Conservation (phyloP, 176 grass and related monocot genomes). For the Triticum urartu region DNA sequence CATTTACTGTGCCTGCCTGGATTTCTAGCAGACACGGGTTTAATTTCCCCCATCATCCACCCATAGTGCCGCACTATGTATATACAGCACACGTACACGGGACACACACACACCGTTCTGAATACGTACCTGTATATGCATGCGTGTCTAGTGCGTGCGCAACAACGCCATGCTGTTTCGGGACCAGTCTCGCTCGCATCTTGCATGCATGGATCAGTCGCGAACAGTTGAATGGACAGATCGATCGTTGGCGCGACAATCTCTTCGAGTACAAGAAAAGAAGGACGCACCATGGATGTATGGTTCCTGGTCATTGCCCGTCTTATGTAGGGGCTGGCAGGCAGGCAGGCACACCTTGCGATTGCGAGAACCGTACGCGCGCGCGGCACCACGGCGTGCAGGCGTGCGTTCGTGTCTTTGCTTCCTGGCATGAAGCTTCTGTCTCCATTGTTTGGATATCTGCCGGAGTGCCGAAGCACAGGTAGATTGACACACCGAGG, state of each 20-base stretch:
- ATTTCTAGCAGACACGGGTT: constrained; percentile 39
- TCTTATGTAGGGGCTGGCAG: not conserved
- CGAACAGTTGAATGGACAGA: constrained; percentile 37
- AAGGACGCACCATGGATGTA: not conserved
- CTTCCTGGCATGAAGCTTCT: not conserved
- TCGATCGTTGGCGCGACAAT: constrained; percentile 4
- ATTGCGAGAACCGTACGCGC: not conserved
- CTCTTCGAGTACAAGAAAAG: not conserved
- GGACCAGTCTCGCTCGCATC: not conserved
- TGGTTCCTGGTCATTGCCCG: not conserved
- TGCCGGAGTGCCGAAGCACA: not conserved
- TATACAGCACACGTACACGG: not conserved
- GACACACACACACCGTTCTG: constrained; percentile 21
- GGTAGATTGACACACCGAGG: not conserved
- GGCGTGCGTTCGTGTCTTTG: not conserved
- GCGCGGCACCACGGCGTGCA: not conserved
- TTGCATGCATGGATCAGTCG: not conserved
- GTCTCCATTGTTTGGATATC: not conserved
- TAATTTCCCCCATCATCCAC: constrained; percentile 3
- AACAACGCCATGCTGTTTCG: not conserved
- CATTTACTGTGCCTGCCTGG: not conserved
- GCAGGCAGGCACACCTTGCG: not conserved
- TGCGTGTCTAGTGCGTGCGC: not conserved
- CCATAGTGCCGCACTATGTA: constrained; percentile 11
- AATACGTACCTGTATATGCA: constrained; percentile 32